Conservation (phyloP, 139 green algal genomes). For the Pseudopediastrum boryanum region DNA sequence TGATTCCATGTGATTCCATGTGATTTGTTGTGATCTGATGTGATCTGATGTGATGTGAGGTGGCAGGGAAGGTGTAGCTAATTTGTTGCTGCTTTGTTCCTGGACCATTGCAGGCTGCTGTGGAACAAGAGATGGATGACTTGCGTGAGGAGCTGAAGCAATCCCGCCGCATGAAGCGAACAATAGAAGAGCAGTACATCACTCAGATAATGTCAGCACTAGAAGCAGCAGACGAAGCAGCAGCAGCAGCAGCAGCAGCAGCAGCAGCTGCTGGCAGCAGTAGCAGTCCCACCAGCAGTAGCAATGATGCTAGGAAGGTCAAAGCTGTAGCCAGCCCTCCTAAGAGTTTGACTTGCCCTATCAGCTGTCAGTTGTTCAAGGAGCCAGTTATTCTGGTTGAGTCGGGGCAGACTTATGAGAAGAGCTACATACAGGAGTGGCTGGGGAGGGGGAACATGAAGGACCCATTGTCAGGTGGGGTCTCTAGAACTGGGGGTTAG, state of each 20-base stretch:
- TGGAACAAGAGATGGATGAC: constrained; percentile 13
- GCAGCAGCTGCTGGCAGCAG: constrained; percentile 4
- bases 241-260: constrained; percentile 24
- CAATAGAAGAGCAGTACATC: constrained; percentile 29
- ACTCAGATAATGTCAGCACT: constrained; percentile 20
- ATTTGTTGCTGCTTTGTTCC: no score
- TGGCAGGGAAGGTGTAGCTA: no score
- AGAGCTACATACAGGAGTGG: constrained; percentile 22
- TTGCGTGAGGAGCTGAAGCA: constrained; percentile 19
- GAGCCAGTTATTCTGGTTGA: constrained; percentile 18
- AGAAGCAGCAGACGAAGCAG: not conserved
- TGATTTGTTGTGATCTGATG: no score
- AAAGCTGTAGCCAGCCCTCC: not conserved
- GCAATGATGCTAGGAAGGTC: not conserved
- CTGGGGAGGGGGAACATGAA: constrained; percentile 17
- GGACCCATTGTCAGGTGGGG: constrained; percentile 16
- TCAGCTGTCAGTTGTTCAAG: constrained; percentile 27
- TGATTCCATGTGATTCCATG: no score
- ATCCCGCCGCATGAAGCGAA: constrained; percentile 8
- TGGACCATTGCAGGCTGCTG: no score
- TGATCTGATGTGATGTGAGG: no score
- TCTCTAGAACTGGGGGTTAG: no score
- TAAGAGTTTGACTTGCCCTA: constrained; percentile 7
- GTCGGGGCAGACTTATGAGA: constrained; percentile 20
- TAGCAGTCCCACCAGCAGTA: constrained; percentile 1